phyloP scores from a whole-genome alignment of 495 filamentous ascomycete species.

The Geopyxis carbonaria region DNA sequence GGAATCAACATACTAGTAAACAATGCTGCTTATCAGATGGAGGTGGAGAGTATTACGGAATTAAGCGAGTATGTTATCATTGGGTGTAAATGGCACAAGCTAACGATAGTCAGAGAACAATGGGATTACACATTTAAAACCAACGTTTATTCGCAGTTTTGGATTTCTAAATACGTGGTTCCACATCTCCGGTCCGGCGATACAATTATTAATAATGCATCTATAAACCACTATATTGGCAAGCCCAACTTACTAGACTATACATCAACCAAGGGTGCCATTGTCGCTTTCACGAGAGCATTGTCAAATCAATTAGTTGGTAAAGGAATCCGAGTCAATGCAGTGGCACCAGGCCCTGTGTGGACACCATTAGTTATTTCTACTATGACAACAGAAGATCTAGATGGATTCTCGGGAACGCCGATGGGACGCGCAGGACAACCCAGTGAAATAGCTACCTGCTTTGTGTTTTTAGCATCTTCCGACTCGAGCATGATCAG shows the following conservation, averaged over 20 bases:
- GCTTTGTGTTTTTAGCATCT: slow-evolving; percentile 44
- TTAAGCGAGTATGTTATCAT: too few species aligned
- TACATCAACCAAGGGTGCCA: slow-evolving; percentile 44
- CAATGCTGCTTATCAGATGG: slow-evolving; percentile 42
- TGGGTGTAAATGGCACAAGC: too few species aligned
- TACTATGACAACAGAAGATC: slow-evolving; percentile 33
- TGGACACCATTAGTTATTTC: slow-evolving; percentile 44
- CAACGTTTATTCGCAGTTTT: slow-evolving; percentile 47
- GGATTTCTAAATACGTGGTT: slow-evolving; percentile 42
- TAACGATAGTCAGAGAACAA: slow-evolving; percentile 5
- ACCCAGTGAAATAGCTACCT: slow-evolving; percentile 46
- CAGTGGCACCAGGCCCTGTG: slow-evolving; percentile 41
- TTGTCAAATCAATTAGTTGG: slow-evolving; percentile 37
- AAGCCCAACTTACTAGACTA: slow-evolving; percentile 41
- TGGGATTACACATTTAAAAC: slow-evolving; percentile 29
- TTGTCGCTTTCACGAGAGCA: slow-evolving; percentile 41
- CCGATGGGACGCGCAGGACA: slow-evolving; percentile 38
- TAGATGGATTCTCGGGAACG: slow-evolving; percentile 34
- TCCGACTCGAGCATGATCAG: slow-evolving; percentile 38
- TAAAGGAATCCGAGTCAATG: slow-evolving; percentile 48
- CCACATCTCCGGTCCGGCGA: slow-evolving; percentile 37
- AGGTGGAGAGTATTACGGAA: slow-evolving; percentile 35
- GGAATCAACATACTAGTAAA: slow-evolving; percentile 42
- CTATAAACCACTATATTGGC: slow-evolving; percentile 38
- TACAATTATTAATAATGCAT: slow-evolving; percentile 46